Conservation (phyloP, 2,329 filamentous ascomycete genomes). For the Akanthomyces dipterigenus region DNA sequence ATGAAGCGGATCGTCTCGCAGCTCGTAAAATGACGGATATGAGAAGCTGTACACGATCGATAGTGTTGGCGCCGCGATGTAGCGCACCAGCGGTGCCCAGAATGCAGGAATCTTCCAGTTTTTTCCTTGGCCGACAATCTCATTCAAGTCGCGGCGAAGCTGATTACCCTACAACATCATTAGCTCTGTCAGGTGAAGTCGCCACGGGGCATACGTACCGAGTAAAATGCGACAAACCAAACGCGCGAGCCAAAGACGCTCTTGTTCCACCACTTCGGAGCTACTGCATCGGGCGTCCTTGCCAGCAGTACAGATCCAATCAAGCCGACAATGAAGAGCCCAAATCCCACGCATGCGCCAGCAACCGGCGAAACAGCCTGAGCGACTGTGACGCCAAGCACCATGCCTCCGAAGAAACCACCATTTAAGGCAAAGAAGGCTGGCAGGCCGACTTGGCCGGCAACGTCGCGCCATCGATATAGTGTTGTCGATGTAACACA, state of each 20-base stretch:
- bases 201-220: slow-evolving; percentile 29
- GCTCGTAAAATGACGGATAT: slow-evolving; percentile 41
- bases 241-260: slow-evolving; percentile 33
- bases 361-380: slow-evolving; percentile 38
- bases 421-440: slow-evolving; percentile 40
- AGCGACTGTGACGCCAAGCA: slow-evolving; percentile 43
- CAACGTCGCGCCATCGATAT: slow-evolving; percentile 44
- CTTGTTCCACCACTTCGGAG: slow-evolving; percentile 35
- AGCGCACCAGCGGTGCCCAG: slow-evolving; percentile 44
- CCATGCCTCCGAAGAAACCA: slow-evolving; percentile 46
- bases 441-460: slow-evolving; percentile 35
- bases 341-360: slow-evolving; percentile 46
- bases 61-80: slow-evolving; percentile 41
- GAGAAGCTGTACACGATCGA: slow-evolving; percentile 46
- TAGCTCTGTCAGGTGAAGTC: background rate
- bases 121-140: slow-evolving; percentile 43
- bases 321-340: slow-evolving; percentile 39
- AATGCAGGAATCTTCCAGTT: slow-evolving; percentile 51
- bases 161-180: slow-evolving; percentile 41
- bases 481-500: slow-evolving; percentile 45
- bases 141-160: slow-evolving; percentile 47
- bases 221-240: slow-evolving; percentile 51
- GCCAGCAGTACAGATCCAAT: slow-evolving; percentile 33
- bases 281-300: slow-evolving; percentile 33
- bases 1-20: slow-evolving; percentile 43